Conservation (phyloP, 176 grass and related monocot species). For the Zoysia pacifica region DNA sequence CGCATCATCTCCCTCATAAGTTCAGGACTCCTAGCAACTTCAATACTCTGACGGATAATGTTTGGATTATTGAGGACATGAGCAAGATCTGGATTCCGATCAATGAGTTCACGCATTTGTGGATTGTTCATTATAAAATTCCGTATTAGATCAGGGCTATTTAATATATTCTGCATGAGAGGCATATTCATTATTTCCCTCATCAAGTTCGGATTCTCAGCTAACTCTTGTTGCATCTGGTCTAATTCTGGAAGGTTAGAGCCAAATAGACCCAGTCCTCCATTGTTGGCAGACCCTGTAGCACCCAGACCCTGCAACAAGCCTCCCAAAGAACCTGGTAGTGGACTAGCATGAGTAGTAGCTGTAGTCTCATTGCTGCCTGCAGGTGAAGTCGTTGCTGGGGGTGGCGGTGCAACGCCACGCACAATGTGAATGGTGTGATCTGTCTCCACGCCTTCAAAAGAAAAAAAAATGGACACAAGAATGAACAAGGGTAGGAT, state of each 20-base stretch:
- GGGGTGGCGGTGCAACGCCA: constrained; percentile 55
- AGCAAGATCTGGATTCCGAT: constrained; percentile 94
- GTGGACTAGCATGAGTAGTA: constrained; percentile 39
- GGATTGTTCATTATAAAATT: constrained; percentile 98
- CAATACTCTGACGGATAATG: constrained; percentile 88
- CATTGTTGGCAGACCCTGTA: constrained; percentile 50
- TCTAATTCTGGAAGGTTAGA: constrained; percentile 71
- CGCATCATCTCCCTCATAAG: constrained; percentile 99
- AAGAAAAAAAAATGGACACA: background rate
- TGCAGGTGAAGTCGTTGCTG: constrained; percentile 46
- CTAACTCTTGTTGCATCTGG: constrained; percentile 69
- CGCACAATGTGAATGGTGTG: constrained; percentile 98
- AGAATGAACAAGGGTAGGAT: background rate
- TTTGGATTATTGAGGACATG: constrained; percentile 96
- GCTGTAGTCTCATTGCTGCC: constrained; percentile 50
- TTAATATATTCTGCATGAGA: constrained; percentile 81
- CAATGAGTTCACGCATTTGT: constrained; percentile 94
- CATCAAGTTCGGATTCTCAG: constrained; percentile 92
- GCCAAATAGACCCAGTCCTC: constrained; percentile 54
- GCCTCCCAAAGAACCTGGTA: constrained; percentile 48
- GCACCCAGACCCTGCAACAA: constrained; percentile 65
- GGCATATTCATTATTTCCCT: constrained; percentile 98
- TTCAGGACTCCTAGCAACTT: constrained; percentile 91
- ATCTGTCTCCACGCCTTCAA: constrained; percentile 85
- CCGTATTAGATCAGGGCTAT: constrained; percentile 88